These are phyloP conservation scores for Penicillium frequentans DNA, from an alignment of 2,329 filamentous ascomycete species.

Conservation along the genomic window DNA sequence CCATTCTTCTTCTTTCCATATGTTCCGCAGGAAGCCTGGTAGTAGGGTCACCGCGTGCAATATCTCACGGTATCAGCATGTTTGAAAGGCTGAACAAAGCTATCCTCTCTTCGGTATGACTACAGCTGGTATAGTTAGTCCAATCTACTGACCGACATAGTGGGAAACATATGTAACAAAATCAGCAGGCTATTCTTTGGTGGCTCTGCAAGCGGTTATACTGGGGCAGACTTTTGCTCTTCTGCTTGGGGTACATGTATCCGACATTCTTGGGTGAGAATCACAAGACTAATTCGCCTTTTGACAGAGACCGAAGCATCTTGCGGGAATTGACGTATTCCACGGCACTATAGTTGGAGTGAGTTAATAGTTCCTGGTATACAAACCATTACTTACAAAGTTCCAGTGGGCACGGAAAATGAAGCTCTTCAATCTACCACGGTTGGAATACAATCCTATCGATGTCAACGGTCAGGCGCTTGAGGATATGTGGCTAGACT, in stretches of 20 bases:
- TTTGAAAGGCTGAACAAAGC: conserved; percentile 28
- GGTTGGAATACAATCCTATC: background rate
- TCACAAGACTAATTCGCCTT: background rate
- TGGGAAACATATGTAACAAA: conserved; percentile 11
- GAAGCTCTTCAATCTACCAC: conserved; percentile 2
- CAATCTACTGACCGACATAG: conserved; percentile 1
- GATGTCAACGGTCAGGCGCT: background rate
- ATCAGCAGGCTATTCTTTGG: background rate
- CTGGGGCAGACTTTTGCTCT: conserved; percentile 13
- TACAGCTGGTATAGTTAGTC: background rate
- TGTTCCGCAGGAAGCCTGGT: conserved; percentile 25
- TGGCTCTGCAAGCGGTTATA: conserved; percentile 10
- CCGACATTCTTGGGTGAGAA: background rate
- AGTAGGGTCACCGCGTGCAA: conserved; percentile 18
- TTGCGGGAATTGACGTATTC: conserved; percentile 9
- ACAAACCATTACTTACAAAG: background rate
- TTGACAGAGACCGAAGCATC: conserved; percentile 9
- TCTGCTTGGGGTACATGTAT: conserved; percentile 9
- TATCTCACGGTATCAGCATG: conserved; percentile 21
- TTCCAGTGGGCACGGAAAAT: conserved; percentile 10
- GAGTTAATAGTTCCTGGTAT: background rate
- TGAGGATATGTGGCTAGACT: conserved; percentile 5
- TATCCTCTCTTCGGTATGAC: conserved; percentile 16
- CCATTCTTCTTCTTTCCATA: conserved; percentile 24
- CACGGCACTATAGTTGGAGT: conserved; percentile 13